Percentiles rank a stretch among this genome's conserved stretches.
Evolutionary conservation across 768 basidiomycete species (phyloP).

Genomic region (Suillus americanus): DNA sequence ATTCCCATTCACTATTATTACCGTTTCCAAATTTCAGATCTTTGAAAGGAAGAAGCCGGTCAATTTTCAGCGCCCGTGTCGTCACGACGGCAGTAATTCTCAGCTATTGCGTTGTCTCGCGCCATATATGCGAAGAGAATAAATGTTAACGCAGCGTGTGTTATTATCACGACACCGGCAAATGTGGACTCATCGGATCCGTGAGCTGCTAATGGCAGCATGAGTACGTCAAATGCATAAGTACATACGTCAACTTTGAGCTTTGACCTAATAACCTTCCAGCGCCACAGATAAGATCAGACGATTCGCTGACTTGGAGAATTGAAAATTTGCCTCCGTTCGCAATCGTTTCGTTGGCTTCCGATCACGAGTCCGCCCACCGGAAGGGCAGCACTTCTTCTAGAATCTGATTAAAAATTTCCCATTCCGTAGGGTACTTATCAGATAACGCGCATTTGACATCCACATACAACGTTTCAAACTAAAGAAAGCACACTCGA

Average conservation of each 20-base stretch:
- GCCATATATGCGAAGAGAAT: neutral
- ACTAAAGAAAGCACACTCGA: neutral
- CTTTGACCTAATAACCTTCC: neutral
- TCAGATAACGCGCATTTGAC: constrained; percentile 1
- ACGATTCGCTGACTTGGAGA: constrained; percentile 1
- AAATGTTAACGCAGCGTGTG: neutral
- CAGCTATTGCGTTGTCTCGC: neutral
- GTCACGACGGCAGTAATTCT: neutral
- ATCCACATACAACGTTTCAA: neutral
- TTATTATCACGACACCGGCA: neutral
- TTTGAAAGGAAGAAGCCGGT: neutral
- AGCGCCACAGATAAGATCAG: constrained; percentile 1
- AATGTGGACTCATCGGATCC: neutral
- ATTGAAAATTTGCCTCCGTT: constrained; percentile 3
- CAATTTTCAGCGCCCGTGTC: neutral
- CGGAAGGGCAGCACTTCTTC: neutral
- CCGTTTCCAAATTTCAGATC: constrained; percentile 2
- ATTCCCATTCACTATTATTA: constrained; percentile 8
- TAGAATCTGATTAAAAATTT: neutral
- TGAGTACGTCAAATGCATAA: neutral
- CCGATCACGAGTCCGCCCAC: neutral
- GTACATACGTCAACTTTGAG: neutral
- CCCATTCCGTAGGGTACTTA: neutral
- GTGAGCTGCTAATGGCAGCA: neutral
- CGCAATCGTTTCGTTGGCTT: neutral